phyloP scores from a whole-genome alignment of 140 eudicot genomes.

The Anethum foeniculum region DNA sequence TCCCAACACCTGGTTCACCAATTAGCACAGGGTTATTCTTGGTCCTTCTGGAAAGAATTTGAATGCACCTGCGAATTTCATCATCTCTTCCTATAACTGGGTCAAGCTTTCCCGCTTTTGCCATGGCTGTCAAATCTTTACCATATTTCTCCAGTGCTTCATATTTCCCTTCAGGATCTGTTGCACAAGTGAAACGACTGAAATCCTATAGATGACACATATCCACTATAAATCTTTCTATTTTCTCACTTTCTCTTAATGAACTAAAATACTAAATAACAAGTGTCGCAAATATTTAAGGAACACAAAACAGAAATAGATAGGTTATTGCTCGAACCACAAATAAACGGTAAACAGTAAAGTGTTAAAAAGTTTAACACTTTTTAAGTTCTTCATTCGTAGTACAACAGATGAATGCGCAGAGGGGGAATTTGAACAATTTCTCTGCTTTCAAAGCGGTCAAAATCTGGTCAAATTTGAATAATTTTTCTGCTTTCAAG shows the following conservation, averaged over 20 bases:
- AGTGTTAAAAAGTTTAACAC: not conserved
- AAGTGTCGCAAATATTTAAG: not conserved
- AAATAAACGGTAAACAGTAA: not conserved
- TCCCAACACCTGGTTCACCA: slow-evolving; percentile 99
- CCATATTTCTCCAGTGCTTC: slow-evolving; percentile 94
- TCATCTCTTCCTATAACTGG: slow-evolving; percentile 99
- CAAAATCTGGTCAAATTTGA: too few species aligned
- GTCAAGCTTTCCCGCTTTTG: slow-evolving; percentile 87
- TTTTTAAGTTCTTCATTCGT: not conserved
- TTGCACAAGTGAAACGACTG: slow-evolving; percentile 7
- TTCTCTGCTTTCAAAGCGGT: not conserved
- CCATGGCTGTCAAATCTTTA: slow-evolving; percentile 90
- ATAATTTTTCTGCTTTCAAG: too few species aligned
- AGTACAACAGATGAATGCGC: not conserved
- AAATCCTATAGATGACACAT: not conserved
- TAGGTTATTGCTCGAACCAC: not conserved
- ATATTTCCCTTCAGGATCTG: slow-evolving; percentile 96
- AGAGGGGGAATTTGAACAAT: not conserved
- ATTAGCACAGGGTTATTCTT: slow-evolving; percentile 96
- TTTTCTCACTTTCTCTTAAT: not conserved
- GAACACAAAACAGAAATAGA: not conserved
- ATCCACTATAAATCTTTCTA: not conserved
- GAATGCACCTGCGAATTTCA: slow-evolving; percentile 92
- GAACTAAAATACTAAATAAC: not conserved
- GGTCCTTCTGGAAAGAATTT: slow-evolving; percentile 93